Base-by-base conservation (phyloP, 129 eudicot genomes). In the Calendula officinalis region DNA sequence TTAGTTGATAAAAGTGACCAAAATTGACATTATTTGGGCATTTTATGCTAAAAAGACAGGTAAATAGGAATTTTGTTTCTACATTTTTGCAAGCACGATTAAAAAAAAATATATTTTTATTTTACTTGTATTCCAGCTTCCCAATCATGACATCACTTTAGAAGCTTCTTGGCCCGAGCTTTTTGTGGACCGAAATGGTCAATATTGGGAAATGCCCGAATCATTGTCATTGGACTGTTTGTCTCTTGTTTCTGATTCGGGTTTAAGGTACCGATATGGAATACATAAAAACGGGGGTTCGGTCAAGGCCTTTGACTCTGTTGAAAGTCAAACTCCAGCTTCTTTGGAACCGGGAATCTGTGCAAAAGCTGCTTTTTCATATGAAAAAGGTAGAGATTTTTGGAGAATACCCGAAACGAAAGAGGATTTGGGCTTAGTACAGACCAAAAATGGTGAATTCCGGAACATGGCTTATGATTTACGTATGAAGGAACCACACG, bases 91-190 rank as follows among this genome's bases (percentile, higher is more conserved):
- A 44, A 33, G 46, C 39, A 7, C 62, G 15, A 63, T 49, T 52
- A 46, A 53, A 15, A 30, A 2, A 33, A 16, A 57, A n/a, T n/a
- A 22, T 22, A 22, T 22, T 0, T 22, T 33, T 30, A 56, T 49
- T 66, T 7, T 66, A 74, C 49, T 57, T 47, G 9, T 74, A 48
- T 46, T 78, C 70, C 95, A 91, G 97, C 88, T 91, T 72, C 86
- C 88, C 15, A 68, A 77, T 27, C 94, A 91, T 72, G 97, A 91
- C 70, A 8, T 91, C 66, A 86, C 94, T 30, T 73, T 91, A 60
- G 95, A 91, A 64, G 97, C 97, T 38, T 86, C 95, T 56, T 91
- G 90, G 95, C 97, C 97, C 4, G 95, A 91, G 81, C 77, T 91
- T 35, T 91, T 87, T 70, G 64, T 84, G 59, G 97, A 91, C 77